Evolutionary conservation across 345 rosid species (phyloP).

Genomic region (Balakata baccata): DNA sequence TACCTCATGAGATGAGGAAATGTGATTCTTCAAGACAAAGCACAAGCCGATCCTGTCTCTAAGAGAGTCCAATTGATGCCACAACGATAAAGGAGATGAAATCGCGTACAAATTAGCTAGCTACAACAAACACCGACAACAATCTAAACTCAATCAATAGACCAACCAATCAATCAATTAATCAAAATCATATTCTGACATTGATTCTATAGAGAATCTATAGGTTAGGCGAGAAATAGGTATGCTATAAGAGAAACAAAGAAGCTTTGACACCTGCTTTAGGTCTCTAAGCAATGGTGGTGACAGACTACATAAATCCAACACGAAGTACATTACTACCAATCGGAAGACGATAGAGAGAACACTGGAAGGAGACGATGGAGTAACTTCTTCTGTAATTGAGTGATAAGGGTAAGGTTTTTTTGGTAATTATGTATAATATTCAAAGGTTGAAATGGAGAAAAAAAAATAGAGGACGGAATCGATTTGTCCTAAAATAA

Average conservation of each 20-base stretch:
- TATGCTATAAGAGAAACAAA: background rate
- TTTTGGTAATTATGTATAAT: no score
- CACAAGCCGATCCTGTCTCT: conserved; percentile 64
- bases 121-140: conserved; percentile 55
- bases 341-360: no score
- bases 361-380: no score
- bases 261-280: conserved; percentile 50
- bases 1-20: conserved; percentile 61
- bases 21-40: conserved; percentile 47
- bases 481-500: no score
- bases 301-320: conserved; percentile 66
- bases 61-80: conserved; percentile 34
- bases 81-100: conserved; percentile 31
- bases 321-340: conserved; percentile 64
- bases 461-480: no score
- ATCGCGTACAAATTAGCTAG: conserved; percentile 66
- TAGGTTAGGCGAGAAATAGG: no score
- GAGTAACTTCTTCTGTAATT: no score
- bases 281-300: conserved; percentile 54
- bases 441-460: no score
- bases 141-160: conserved; percentile 6
- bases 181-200: background rate
- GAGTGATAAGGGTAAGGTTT: no score
- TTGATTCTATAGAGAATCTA: no score
- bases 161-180: conserved; percentile 21